Conservation (phyloP, 208 protist genomes). For the Tritrichomonas foetus region DNA sequence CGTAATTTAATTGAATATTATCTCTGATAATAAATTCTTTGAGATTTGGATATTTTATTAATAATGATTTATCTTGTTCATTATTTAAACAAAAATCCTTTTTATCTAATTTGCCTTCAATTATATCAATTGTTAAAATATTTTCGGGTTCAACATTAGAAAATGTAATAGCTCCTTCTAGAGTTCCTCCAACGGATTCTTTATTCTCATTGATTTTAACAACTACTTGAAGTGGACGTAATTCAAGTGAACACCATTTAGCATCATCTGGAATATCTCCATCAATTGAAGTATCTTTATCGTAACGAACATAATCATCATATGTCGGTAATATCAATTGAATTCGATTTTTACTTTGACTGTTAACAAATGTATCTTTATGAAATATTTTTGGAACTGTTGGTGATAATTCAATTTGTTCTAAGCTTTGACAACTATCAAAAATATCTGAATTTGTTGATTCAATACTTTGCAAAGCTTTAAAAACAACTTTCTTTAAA, state of each 20-base stretch:
- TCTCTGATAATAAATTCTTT: no score
- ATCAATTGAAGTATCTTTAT: background rate
- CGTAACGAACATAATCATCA: background rate
- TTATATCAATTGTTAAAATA: no score
- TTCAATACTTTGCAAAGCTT: background rate
- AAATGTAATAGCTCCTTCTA: no score
- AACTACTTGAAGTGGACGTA: background rate
- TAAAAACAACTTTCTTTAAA: no score
- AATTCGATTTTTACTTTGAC: no score
- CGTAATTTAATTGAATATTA: no score
- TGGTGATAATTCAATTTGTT: background rate
- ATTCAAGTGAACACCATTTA: background rate
- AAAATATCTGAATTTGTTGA: background rate
- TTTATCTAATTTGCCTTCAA: no score
- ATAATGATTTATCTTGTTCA: no score
- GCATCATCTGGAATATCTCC: background rate
- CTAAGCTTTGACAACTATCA: background rate
- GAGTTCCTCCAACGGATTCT: background rate
- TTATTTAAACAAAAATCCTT: no score
- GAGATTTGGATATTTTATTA: no score
- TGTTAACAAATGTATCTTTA: background rate
- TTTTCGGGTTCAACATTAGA: no score
- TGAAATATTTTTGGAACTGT: background rate
- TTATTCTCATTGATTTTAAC: background rate
- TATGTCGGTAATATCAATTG: background rate